A percentile compares a stretch with the other conserved stretches of the same genome.
Evolutionary conservation across 306 rosid species (phyloP).

Genomic region (Fragaria iinumae): DNA sequence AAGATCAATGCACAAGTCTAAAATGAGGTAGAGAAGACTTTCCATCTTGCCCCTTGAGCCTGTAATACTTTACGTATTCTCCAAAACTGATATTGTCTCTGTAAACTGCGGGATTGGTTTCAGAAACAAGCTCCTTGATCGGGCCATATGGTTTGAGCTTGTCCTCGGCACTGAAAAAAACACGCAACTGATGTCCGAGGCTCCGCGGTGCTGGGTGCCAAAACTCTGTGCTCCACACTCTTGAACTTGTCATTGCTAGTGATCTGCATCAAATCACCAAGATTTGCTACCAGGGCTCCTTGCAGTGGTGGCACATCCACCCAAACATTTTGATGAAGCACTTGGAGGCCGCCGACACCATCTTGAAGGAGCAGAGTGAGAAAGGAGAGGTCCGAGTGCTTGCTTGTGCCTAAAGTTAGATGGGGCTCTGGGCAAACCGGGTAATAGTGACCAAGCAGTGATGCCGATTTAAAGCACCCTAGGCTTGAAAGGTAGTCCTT

Average conservation of each 20-base stretch:
- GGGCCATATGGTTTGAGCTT: constrained; percentile 22
- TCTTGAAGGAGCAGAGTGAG: constrained; percentile 27
- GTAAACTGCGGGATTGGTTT: constrained; percentile 12
- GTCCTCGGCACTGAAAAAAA: constrained; percentile 4
- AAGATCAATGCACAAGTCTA: not conserved
- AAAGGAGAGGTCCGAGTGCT: constrained; percentile 22
- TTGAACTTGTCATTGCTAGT: constrained; percentile 19
- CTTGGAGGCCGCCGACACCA: constrained; percentile 20
- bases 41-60: not conserved
- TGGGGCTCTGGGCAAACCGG: constrained; percentile 28
- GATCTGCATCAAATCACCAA: constrained; percentile 25
- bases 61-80: not conserved
- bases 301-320: constrained; percentile 3
- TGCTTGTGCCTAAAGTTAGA: constrained; percentile 15
- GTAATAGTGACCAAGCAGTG: constrained; percentile 14
- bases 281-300: constrained; percentile 18
- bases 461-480: constrained; percentile 15
- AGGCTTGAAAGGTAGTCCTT: constrained; percentile 13
- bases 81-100: not conserved
- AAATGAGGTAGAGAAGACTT: not conserved
- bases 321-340: constrained; percentile 27
- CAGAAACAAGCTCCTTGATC: constrained; percentile 8
- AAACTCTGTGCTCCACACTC: constrained; percentile 18
- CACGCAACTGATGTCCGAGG: constrained; percentile 20
- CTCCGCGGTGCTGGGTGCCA: not conserved